Percentiles rank a stretch among this genome's conserved stretches.
These are phyloP conservation scores for Xylaria sp. DNA, from an alignment of 2,329 filamentous ascomycete species.

Conservation along the genomic window DNA sequence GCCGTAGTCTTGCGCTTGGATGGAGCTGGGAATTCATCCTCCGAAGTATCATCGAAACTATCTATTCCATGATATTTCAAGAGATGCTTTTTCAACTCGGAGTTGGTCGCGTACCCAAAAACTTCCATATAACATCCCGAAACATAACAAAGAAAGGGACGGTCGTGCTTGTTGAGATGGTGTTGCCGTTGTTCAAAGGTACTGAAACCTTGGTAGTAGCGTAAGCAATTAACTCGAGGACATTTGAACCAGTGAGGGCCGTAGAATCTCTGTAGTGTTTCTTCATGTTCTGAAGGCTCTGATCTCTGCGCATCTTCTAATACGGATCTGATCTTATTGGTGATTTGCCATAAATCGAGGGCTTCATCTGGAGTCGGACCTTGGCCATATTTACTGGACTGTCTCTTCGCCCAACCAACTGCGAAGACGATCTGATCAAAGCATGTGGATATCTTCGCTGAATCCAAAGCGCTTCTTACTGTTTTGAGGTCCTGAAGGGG, in stretches of 20 bases:
- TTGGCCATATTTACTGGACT: conserved; percentile 31
- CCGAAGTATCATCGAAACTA: conserved; percentile 27
- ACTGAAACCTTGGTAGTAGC: conserved; percentile 54
- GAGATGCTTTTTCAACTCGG: conserved; percentile 51
- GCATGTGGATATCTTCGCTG: conserved; percentile 16
- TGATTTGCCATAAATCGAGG: conserved; percentile 35
- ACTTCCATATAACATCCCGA: conserved; percentile 48
- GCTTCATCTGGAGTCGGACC: conserved; percentile 35
- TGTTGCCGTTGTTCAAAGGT: conserved; percentile 46
- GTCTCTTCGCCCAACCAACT: conserved; percentile 38
- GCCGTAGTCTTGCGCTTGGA: conserved; percentile 22
- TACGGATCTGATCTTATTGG: conserved; percentile 32
- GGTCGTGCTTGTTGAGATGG: conserved; percentile 52
- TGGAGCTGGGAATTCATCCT: conserved; percentile 39
- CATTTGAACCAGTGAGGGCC: conserved; percentile 39
- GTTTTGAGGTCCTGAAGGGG: conserved; percentile 29
- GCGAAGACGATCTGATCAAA: conserved; percentile 35
- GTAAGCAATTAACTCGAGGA: conserved; percentile 50
- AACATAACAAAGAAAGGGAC: conserved; percentile 52
- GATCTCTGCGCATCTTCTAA: conserved; percentile 40
- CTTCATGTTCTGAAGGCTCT: conserved; percentile 31
- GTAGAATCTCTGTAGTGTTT: conserved; percentile 44
- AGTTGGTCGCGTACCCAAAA: conserved; percentile 50
- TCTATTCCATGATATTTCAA: conserved; percentile 42
- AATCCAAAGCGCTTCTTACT: conserved; percentile 22